These are phyloP conservation scores for Kwoniella botswanensis DNA, from an alignment of 768 basidiomycete genomes.

Conservation along the genomic window DNA sequence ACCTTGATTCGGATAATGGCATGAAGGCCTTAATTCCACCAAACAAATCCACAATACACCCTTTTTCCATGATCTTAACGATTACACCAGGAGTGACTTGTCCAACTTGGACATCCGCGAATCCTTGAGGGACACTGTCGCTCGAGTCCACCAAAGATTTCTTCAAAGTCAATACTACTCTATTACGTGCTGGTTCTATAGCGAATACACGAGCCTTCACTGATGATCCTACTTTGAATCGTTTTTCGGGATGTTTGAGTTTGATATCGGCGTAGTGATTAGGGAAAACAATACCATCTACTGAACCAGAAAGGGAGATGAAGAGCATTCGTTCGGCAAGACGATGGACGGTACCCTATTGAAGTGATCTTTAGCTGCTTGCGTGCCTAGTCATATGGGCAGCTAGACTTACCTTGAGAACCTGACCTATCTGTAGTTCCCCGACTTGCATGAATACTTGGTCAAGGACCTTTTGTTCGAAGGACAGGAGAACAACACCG, in stretches of 20 bases:
- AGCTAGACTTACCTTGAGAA: slow-evolving; percentile 69
- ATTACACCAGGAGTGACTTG: slow-evolving; percentile 79
- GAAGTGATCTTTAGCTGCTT: neutral
- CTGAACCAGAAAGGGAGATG: slow-evolving; percentile 80
- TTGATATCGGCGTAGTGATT: slow-evolving; percentile 91
- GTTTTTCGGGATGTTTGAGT: slow-evolving; percentile 89
- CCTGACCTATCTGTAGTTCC: slow-evolving; percentile 82
- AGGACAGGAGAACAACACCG: slow-evolving; percentile 82
- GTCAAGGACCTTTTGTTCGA: slow-evolving; percentile 79
- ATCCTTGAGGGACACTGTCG: slow-evolving; percentile 69
- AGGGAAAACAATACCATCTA: slow-evolving; percentile 93
- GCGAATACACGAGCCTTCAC: slow-evolving; percentile 87
- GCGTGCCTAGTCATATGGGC: neutral
- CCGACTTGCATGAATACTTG: slow-evolving; percentile 82
- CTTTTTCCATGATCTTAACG: slow-evolving; percentile 78
- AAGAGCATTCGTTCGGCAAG: slow-evolving; percentile 81
- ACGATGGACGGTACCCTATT: slow-evolving; percentile 72
- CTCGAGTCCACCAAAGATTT: slow-evolving; percentile 83
- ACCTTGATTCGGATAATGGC: slow-evolving; percentile 82
- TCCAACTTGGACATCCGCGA: slow-evolving; percentile 74
- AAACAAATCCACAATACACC: slow-evolving; percentile 85
- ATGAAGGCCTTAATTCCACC: slow-evolving; percentile 84
- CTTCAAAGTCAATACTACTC: slow-evolving; percentile 87
- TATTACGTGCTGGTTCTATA: slow-evolving; percentile 78
- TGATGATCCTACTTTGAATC: slow-evolving; percentile 78